phyloP scores from a whole-genome alignment of 257 asterid species.

The Solanum neorickii region DNA sequence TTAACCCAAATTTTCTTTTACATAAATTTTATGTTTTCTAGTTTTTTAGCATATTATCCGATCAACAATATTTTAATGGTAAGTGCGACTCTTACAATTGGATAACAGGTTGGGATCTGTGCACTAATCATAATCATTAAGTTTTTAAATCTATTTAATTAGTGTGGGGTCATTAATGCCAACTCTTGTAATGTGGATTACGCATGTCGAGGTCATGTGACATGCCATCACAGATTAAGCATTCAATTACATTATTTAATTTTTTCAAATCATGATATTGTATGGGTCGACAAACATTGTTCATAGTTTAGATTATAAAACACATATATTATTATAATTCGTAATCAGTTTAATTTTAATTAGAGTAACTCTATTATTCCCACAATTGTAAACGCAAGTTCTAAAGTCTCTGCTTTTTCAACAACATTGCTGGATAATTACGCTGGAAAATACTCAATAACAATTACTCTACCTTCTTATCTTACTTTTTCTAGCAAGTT shows the following conservation, averaged over 20 bases:
- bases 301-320: too few relatives aligned
- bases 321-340: too few relatives aligned
- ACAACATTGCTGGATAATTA: background rate
- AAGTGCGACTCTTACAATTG: background rate
- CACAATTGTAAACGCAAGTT: background rate
- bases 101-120: slow-evolving; percentile 33
- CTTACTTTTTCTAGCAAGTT: background rate
- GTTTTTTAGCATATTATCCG: too few relatives aligned
- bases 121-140: slow-evolving; percentile 29
- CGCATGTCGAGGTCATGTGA: background rate
- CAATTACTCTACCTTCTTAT: background rate
- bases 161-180: background rate
- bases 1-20: too few relatives aligned
- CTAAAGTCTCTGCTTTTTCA: background rate
- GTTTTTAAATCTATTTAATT: background rate
- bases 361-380: too few relatives aligned
- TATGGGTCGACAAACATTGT: background rate
- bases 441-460: background rate
- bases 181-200: background rate
- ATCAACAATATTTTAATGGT: background rate
- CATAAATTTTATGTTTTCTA: too few relatives aligned
- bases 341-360: too few relatives aligned
- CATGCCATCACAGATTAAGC: background rate
- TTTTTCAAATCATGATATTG: too few relatives aligned
- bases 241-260: background rate